These are phyloP conservation scores for Apostasia ramifera DNA, from an alignment of 106 monocot species.

Conservation along the genomic window DNA sequence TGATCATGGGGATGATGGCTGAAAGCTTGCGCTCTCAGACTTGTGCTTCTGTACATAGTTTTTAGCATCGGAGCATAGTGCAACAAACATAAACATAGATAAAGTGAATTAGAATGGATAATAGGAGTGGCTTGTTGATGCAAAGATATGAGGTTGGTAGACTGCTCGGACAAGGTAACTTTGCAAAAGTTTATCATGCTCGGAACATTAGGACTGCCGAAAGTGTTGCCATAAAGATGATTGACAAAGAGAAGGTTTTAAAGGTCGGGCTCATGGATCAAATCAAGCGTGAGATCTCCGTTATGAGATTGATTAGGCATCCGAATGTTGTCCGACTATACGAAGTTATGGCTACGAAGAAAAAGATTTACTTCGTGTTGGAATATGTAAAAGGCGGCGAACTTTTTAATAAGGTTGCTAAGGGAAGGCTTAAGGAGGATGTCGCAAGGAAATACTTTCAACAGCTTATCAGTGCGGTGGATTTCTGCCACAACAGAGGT, in stretches of 20 bases:
- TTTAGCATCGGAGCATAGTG: constrained; percentile 2
- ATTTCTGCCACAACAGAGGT: constrained; percentile 13
- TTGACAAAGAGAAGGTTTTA: constrained; percentile 17
- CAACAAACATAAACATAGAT: background rate
- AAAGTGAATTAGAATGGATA: constrained; percentile 23
- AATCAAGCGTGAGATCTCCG: constrained; percentile 10
- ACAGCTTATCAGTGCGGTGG: constrained; percentile 13
- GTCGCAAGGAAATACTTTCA: constrained; percentile 11
- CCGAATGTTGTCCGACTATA: constrained; percentile 13
- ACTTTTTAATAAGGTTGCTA: constrained; percentile 18
- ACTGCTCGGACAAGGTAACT: constrained; percentile 8
- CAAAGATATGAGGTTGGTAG: constrained; percentile 14
- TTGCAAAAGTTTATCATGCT: constrained; percentile 15
- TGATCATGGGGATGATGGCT: constrained; percentile 27
- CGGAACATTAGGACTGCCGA: constrained; percentile 8
- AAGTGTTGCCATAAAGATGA: constrained; percentile 14
- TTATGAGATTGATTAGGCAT: constrained; percentile 12
- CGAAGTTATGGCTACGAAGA: constrained; percentile 15
- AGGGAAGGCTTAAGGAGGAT: constrained; percentile 12
- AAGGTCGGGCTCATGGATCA: constrained; percentile 17
- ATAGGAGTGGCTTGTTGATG: constrained; percentile 16
- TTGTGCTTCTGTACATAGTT: constrained; percentile 9
- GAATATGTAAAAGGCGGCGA: constrained; percentile 12
- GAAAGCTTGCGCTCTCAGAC: constrained; percentile 8
- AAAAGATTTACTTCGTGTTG: constrained; percentile 12